A percentile compares a stretch with the other conserved stretches of the same genome.
phyloP scores from a whole-genome alignment of 169 alveolate species.

The Cryptosporidium meleagridis region DNA sequence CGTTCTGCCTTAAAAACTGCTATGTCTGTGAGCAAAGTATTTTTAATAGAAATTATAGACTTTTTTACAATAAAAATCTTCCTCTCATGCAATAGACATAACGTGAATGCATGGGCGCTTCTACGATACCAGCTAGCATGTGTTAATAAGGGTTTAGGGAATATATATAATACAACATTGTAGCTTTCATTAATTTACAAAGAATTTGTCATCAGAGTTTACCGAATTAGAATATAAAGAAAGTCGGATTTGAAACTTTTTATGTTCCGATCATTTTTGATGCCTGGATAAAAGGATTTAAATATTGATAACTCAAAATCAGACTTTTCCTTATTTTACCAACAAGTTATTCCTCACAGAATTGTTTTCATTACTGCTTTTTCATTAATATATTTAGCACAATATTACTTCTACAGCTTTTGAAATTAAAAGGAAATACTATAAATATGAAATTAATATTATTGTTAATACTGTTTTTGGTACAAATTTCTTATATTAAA shows the following conservation, averaged over 20 bases:
- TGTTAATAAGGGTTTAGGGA: not conserved
- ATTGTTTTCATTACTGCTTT: not conserved
- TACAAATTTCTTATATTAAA: slow-evolving; percentile 14
- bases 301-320: not conserved
- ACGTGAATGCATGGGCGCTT: slow-evolving; percentile 60
- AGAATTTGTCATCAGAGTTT: not conserved
- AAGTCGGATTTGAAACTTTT: not conserved
- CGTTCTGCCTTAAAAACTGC: slow-evolving; percentile 45
- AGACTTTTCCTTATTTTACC: not conserved
- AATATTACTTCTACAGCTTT: not conserved
- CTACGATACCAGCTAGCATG: slow-evolving; percentile 16
- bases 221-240: not conserved
- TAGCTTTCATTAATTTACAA: not conserved
- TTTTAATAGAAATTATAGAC: not conserved
- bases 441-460: slow-evolving; percentile 15
- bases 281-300: not conserved
- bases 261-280: not conserved
- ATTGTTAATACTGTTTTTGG: not conserved
- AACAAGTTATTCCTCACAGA: not conserved
- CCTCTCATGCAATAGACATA: slow-evolving; percentile 41
- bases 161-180: not conserved
- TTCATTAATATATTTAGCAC: not conserved
- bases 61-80: slow-evolving; percentile 61
- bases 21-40: slow-evolving; percentile 26
- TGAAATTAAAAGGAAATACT: not conserved